A percentile compares a stretch with the other conserved stretches of the same genome.
Conservation (phyloP, 495 filamentous ascomycete genomes). For the Podospora bellae-mahoneyi region DNA sequence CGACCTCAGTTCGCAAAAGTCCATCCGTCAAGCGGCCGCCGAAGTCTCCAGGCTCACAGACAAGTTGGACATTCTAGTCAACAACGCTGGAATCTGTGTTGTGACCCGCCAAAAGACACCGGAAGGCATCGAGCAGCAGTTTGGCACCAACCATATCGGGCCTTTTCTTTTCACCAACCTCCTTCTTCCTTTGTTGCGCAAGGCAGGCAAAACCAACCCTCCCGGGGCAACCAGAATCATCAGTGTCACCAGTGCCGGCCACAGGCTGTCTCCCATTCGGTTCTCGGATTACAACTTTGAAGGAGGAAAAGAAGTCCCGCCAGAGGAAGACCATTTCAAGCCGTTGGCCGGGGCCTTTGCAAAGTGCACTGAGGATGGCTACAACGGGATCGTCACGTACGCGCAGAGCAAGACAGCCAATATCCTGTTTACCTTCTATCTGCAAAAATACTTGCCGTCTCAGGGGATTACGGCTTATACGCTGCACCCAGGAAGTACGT, state of each 20-base stretch:
- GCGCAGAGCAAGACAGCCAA: slow-evolving; percentile 61
- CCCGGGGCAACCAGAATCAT: slow-evolving; percentile 43
- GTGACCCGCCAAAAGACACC: slow-evolving; percentile 34
- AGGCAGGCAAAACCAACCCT: slow-evolving; percentile 32
- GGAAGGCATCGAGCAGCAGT: slow-evolving; percentile 56
- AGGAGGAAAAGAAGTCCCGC: slow-evolving; percentile 36
- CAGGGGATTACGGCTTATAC: slow-evolving; percentile 40
- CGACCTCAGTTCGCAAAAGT: slow-evolving; percentile 47
- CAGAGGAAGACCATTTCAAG: slow-evolving; percentile 36
- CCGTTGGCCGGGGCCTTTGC: slow-evolving; percentile 34
- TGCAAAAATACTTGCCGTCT: slow-evolving; percentile 38
- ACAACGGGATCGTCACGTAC: slow-evolving; percentile 53
- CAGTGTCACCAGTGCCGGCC: slow-evolving; percentile 47
- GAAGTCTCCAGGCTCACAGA: slow-evolving; percentile 40
- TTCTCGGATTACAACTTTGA: slow-evolving; percentile 59
- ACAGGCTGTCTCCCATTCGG: slow-evolving; percentile 50
- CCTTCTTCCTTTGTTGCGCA: slow-evolving; percentile 46
- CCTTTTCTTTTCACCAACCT: slow-evolving; percentile 58
- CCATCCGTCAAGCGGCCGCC: slow-evolving; percentile 43
- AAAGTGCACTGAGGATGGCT: slow-evolving; percentile 44
- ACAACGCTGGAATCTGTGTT: slow-evolving; percentile 50
- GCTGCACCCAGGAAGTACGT: slow-evolving; percentile 50
- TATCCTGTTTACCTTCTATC: slow-evolving; percentile 52
- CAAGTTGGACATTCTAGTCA: slow-evolving; percentile 53
- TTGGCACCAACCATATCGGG: slow-evolving; percentile 57